These are phyloP conservation scores for Acanthamoeba healyi DNA, from an alignment of 208 protist species.

Conservation along the genomic window DNA sequence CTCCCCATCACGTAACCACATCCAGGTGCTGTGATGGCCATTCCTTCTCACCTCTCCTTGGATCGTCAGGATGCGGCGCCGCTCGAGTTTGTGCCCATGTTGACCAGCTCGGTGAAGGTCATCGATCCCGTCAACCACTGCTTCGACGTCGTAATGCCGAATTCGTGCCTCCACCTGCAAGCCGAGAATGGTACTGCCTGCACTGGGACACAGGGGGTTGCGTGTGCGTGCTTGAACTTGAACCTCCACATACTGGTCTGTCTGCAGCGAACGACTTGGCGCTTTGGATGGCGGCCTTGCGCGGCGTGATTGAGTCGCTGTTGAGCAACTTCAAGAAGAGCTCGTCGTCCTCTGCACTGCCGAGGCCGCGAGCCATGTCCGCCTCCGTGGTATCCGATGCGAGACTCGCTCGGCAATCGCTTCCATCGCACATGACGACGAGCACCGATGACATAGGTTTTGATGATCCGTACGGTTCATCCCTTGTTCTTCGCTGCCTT, in stretches of 20 bases:
- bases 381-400: not conserved
- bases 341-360: not conserved
- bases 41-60: not conserved
- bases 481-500: not conserved
- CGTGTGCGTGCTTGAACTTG: too few relatives aligned
- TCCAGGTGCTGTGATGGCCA: not conserved
- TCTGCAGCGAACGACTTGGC: slow-evolving; percentile 35
- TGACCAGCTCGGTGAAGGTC: slow-evolving; percentile 58
- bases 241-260: not conserved
- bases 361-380: slow-evolving; percentile 8
- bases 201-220: not conserved
- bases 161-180: not conserved
- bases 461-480: not conserved
- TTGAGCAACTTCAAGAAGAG: slow-evolving; percentile 66
- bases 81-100: slow-evolving; percentile 20
- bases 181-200: slow-evolving; percentile 15
- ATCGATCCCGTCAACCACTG: not conserved
- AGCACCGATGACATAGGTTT: not conserved
- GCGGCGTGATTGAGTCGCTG: slow-evolving; percentile 40
- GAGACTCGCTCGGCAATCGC: not conserved
- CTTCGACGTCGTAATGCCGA: slow-evolving; percentile 42
- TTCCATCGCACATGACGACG: not conserved
- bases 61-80: not conserved
- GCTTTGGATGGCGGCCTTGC: not conserved
- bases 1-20: not conserved